Conservation (phyloP, 495 filamentous ascomycete genomes). For the Lophiostoma macrostomum region DNA sequence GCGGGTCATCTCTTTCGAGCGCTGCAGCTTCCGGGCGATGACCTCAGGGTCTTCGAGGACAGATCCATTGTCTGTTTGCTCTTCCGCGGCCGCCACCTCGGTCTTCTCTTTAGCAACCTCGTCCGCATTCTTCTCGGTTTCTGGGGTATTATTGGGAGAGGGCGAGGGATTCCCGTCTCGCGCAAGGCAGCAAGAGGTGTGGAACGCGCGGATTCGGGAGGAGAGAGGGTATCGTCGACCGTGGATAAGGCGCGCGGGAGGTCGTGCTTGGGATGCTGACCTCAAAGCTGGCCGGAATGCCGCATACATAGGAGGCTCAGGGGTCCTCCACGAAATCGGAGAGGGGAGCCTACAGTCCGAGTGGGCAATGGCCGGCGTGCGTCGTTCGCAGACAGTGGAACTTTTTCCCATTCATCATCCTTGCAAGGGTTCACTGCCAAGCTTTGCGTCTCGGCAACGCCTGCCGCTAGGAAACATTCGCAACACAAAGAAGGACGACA, state of each 20-base stretch:
- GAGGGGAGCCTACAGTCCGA: constrained; percentile 7
- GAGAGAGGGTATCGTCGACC: constrained; percentile 35
- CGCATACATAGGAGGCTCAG: constrained; percentile 27
- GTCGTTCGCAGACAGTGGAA: too few relatives aligned
- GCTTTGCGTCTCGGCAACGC: too few relatives aligned
- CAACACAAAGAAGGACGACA: too few relatives aligned
- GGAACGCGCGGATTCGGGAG: constrained; percentile 25
- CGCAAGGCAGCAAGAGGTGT: constrained; percentile 23
- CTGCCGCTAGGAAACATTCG: too few relatives aligned
- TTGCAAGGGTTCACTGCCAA: too few relatives aligned
- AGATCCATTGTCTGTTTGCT: constrained; percentile 2
- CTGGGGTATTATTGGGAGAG: constrained; percentile 20
- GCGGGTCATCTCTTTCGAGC: constrained; percentile 27
- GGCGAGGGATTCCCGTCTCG: constrained; percentile 25
- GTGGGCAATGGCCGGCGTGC: too few relatives aligned
- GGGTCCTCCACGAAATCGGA: constrained; percentile 1
- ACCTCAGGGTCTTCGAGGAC: constrained; percentile 20
- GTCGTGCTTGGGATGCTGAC: constrained; percentile 19
- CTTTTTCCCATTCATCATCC: too few relatives aligned
- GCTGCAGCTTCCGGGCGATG: constrained; percentile 30
- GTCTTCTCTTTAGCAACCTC: constrained; percentile 7
- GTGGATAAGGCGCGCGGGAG: constrained; percentile 27
- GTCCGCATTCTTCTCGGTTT: constrained; percentile 8
- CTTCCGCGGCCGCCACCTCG: constrained; percentile 9
- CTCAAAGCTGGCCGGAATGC: constrained; percentile 30